Conservation (phyloP, 768 basidiomycete genomes). For the Hygrophoropsis aurantiaca region DNA sequence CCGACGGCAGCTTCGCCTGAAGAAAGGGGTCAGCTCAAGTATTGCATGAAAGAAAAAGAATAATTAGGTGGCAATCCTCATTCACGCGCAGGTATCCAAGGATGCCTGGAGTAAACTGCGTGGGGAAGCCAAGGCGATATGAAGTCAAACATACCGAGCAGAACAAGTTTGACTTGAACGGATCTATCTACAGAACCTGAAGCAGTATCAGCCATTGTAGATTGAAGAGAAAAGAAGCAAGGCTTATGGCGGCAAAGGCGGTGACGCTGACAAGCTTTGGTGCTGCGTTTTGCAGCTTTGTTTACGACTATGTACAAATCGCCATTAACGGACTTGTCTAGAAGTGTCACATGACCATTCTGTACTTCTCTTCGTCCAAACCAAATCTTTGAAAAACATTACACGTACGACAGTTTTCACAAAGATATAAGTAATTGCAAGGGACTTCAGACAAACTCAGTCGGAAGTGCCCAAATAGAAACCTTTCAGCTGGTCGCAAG, state of each 20-base stretch:
- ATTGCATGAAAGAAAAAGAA: conserved; percentile 2
- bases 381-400: too few species aligned
- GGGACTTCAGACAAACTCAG: too few species aligned
- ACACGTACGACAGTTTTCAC: too few species aligned
- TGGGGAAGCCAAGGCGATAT: too few species aligned
- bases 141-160: conserved; percentile 84
- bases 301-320: conserved; percentile 21
- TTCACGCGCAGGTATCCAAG: neutral
- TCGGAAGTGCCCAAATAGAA: conserved; percentile 29
- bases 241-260: neutral
- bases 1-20: conserved; percentile 97
- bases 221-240: neutral
- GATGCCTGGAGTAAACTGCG: neutral
- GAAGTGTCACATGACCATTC: too few species aligned
- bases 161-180: conserved; percentile 96
- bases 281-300: conserved; percentile 12
- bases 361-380: too few species aligned
- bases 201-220: conserved; percentile 70
- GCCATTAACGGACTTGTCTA: conserved; percentile 1
- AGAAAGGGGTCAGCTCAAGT: neutral
- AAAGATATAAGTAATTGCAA: too few species aligned
- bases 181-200: conserved; percentile 82
- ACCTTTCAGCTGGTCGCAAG: conserved; percentile 42
- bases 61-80: neutral
- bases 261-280: neutral